Evolutionary conservation across 2,329 filamentous ascomycete species (phyloP).

Genomic region (Penicillium sp.): DNA sequence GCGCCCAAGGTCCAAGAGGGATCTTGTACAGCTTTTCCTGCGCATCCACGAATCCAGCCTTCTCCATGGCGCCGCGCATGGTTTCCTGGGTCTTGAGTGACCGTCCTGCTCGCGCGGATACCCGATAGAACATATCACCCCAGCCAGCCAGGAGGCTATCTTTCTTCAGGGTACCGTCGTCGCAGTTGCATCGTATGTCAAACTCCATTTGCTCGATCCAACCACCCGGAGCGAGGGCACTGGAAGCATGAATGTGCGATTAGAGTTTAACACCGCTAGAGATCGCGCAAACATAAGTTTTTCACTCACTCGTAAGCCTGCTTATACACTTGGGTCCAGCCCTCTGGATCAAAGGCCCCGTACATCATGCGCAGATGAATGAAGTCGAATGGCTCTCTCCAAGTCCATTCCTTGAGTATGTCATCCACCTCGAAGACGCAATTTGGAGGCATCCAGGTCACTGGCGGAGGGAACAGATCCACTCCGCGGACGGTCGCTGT

Average conservation of each 20-base stretch:
- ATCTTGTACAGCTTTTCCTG: conserved; percentile 31
- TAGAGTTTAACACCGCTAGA: background rate
- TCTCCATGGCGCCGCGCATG: conserved; percentile 28
- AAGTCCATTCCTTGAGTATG: conserved; percentile 21
- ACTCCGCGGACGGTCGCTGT: conserved; percentile 21
- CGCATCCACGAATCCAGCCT: conserved; percentile 36
- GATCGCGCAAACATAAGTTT: background rate
- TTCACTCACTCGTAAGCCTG: conserved; percentile 14
- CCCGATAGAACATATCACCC: conserved; percentile 22
- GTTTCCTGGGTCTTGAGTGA: conserved; percentile 24
- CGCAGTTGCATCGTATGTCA: conserved; percentile 12
- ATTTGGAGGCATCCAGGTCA: conserved; percentile 28
- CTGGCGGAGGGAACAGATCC: conserved; percentile 23
- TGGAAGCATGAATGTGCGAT: background rate
- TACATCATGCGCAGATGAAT: conserved; percentile 22
- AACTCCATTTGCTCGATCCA: conserved; percentile 22
- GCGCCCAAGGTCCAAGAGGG: conserved; percentile 35
- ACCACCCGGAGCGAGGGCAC: conserved; percentile 11
- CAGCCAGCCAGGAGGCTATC: conserved; percentile 12
- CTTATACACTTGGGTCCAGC: conserved; percentile 12
- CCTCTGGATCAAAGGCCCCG: conserved; percentile 9
- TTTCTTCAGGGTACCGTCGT: conserved; percentile 14
- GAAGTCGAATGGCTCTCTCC: conserved; percentile 22
- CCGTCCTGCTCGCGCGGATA: conserved; percentile 21
- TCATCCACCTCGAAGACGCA: conserved; percentile 29